These are phyloP conservation scores for Papilionanthe hybrid DNA, from an alignment of 116 monocot species.

Conservation along the genomic window DNA sequence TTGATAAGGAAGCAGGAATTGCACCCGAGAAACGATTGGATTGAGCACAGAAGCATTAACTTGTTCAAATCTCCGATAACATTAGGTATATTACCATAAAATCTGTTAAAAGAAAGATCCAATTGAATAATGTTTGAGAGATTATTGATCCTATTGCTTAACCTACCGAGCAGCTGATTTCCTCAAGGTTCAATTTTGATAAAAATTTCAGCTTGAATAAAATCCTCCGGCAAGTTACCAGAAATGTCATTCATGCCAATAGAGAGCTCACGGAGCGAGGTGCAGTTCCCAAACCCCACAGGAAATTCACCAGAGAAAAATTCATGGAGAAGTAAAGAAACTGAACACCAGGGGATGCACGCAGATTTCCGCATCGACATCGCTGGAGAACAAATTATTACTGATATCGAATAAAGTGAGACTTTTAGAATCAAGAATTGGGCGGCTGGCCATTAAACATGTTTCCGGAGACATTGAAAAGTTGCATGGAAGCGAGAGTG, in stretches of 20 bases:
- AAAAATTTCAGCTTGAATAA: slow-evolving; percentile 57
- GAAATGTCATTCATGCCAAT: slow-evolving; percentile 39
- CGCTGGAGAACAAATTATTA: slow-evolving; percentile 48
- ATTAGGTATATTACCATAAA: slow-evolving; percentile 55
- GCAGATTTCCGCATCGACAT: slow-evolving; percentile 43
- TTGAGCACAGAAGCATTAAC: slow-evolving; percentile 38
- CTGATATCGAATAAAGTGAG: slow-evolving; percentile 50
- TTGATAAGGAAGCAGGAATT: slow-evolving; percentile 67
- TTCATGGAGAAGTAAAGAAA: slow-evolving; percentile 48
- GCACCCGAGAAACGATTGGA: slow-evolving; percentile 50
- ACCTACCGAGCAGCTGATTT: slow-evolving; percentile 40
- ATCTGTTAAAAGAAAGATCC: slow-evolving; percentile 63
- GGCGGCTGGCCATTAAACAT: slow-evolving; percentile 45
- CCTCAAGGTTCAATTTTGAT: slow-evolving; percentile 29
- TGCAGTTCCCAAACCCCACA: slow-evolving; percentile 58
- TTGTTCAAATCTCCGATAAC: slow-evolving; percentile 31
- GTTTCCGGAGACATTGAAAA: slow-evolving; percentile 69
- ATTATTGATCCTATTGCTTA: slow-evolving; percentile 45
- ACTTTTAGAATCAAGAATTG: slow-evolving; percentile 35
- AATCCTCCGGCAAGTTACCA: slow-evolving; percentile 58
- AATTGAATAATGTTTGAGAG: slow-evolving; percentile 57
- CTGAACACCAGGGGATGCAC: slow-evolving; percentile 23
- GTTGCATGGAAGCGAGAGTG: slow-evolving; percentile 33
- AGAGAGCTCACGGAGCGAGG: slow-evolving; percentile 42
- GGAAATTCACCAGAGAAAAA: slow-evolving; percentile 47